Conservation (phyloP, 441 rosid species). For the Pelargonium cotyledonis region DNA sequence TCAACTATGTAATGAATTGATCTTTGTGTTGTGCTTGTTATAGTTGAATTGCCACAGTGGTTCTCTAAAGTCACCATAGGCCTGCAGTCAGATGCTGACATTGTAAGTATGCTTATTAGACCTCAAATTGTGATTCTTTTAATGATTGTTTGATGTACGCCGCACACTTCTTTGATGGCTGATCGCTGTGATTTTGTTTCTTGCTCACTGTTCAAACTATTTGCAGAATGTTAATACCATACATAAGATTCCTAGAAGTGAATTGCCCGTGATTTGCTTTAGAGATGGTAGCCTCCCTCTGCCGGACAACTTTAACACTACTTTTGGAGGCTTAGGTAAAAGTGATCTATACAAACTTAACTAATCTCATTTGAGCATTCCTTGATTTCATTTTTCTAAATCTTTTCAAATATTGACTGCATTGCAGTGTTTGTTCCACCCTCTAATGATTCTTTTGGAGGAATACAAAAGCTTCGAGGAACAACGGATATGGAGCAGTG, state of each 20-base stretch:
- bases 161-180: not conserved
- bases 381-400: not conserved
- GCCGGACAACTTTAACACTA: not conserved
- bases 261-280: conserved; percentile 4
- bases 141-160: too few relatives aligned
- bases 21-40: not conserved
- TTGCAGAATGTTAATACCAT: not conserved
- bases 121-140: not conserved
- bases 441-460: conserved; percentile 50
- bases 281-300: conserved; percentile 8
- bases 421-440: conserved; percentile 33
- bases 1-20: not conserved
- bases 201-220: not conserved
- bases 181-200: not conserved
- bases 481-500: conserved; percentile 49
- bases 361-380: not conserved
- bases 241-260: not conserved
- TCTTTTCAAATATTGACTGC: not conserved
- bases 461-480: conserved; percentile 36
- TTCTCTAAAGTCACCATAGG: conserved; percentile 4
- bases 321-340: not conserved
- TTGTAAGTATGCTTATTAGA: not conserved
- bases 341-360: not conserved
- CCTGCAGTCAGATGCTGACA: not conserved
- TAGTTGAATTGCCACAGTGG: conserved; percentile 3